A percentile compares a stretch with the other conserved stretches of the same genome.
Conservation (phyloP, 176 grass and related monocot genomes). For the Avena atlantica region DNA sequence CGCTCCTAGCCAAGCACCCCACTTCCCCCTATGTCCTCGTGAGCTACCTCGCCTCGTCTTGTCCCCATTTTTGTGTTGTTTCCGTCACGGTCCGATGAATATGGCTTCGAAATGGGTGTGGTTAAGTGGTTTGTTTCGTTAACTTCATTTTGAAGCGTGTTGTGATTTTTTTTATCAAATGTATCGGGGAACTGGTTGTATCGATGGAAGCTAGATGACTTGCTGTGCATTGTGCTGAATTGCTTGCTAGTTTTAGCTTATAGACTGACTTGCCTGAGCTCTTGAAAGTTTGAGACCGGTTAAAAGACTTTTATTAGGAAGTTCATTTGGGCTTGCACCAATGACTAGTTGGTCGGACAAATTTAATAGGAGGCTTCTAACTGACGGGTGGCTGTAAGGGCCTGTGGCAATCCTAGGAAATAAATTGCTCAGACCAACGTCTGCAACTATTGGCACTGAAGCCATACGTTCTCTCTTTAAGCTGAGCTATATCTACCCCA, state of each 20-base stretch:
- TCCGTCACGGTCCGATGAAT: neutral
- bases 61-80: neutral
- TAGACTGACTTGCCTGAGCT: conserved; percentile 1
- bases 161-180: conserved; percentile 18
- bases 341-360: neutral
- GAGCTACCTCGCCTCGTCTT: conserved; percentile 37
- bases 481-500: neutral
- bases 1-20: conserved; percentile 76
- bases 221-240: conserved; percentile 16
- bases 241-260: conserved; percentile 3
- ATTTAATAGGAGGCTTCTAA: neutral
- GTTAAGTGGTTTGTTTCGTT: conserved; percentile 6
- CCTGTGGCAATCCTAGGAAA: neutral
- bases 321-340: neutral
- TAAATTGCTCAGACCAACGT: neutral
- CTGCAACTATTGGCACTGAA: neutral
- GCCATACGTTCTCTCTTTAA: neutral
- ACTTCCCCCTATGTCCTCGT: conserved; percentile 90
- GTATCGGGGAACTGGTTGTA: neutral
- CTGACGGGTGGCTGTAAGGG: neutral
- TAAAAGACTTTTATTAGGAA: neutral
- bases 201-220: neutral
- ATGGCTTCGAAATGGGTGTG: conserved; percentile 32
- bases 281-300: neutral
- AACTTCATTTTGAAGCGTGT: neutral